phyloP scores from a whole-genome alignment of 2,329 filamentous ascomycete genomes.

The Penicillium palitans region DNA sequence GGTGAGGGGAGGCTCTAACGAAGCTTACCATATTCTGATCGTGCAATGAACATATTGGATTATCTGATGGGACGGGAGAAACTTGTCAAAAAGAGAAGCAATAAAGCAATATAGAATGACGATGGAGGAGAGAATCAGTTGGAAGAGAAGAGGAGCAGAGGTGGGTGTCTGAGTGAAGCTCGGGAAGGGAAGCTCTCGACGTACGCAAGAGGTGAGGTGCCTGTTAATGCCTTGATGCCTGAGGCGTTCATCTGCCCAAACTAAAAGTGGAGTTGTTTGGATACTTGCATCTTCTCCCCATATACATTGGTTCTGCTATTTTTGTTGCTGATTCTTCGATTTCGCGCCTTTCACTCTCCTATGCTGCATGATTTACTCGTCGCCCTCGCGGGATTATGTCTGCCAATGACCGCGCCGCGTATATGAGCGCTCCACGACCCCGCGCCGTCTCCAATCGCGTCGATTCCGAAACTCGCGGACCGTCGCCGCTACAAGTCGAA shows the following conservation, averaged over 20 bases:
- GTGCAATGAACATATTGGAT: constrained; percentile 95
- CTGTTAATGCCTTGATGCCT: constrained; percentile 28
- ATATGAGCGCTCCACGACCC: constrained; percentile 42
- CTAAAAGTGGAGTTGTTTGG: constrained; percentile 17
- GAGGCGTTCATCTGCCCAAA: constrained; percentile 18
- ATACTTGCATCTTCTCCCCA: constrained; percentile 12
- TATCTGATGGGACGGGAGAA: constrained; percentile 30
- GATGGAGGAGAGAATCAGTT: constrained; percentile 10
- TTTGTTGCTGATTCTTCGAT: constrained; percentile 1
- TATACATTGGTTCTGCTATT: constrained; percentile 2
- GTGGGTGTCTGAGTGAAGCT: constrained; percentile 27
- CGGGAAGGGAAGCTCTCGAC: constrained; percentile 34
- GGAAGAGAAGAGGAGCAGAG: constrained; percentile 17
- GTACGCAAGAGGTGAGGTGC: constrained; percentile 41
- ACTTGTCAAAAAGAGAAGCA: not conserved
- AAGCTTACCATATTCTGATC: constrained; percentile 95
- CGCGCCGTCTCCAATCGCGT: constrained; percentile 45
- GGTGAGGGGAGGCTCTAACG: constrained; percentile 24
- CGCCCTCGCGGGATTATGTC: constrained; percentile 37
- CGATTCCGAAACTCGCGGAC: constrained; percentile 34
- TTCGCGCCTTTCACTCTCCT: constrained; percentile 3
- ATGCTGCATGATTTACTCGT: constrained; percentile 27
- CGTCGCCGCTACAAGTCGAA: constrained; percentile 33
- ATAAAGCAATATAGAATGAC: constrained; percentile 2
- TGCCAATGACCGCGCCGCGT: constrained; percentile 42